These are phyloP conservation scores for Holtermannia corniformis DNA, from an alignment of 768 basidiomycete species.

Conservation along the genomic window DNA sequence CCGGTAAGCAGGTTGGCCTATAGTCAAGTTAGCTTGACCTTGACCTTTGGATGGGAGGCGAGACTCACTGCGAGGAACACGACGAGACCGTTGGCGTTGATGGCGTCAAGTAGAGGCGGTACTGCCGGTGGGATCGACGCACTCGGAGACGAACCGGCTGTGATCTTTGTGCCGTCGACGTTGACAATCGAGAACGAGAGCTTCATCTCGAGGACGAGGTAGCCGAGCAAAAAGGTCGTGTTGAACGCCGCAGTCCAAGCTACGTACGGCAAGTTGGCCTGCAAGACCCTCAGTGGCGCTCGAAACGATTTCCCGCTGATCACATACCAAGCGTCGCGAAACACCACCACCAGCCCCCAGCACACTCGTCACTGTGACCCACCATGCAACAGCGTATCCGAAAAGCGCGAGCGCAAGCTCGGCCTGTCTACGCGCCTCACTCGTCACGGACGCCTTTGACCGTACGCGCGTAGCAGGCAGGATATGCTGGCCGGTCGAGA, in stretches of 20 bases:
- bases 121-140: constrained; percentile 2
- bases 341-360: constrained; percentile 43
- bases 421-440: not conserved
- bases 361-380: constrained; percentile 49
- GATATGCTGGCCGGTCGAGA: constrained; percentile 68
- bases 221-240: constrained; percentile 68
- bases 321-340: constrained; percentile 56
- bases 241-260: constrained; percentile 86
- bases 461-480: constrained; percentile 43
- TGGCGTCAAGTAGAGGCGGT: constrained; percentile 57
- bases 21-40: not conserved
- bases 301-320: too few species aligned
- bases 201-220: constrained; percentile 63
- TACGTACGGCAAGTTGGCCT: constrained; percentile 85
- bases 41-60: not conserved
- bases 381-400: constrained; percentile 71
- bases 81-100: constrained; percentile 69
- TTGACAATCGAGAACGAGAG: constrained; percentile 49
- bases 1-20: constrained; percentile 87
- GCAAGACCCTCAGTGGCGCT: not conserved
- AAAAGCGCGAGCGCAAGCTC: constrained; percentile 65
- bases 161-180: constrained; percentile 33
- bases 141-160: constrained; percentile 31
- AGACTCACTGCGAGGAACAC: constrained; percentile 70
- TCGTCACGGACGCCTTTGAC: constrained; percentile 1